Percentiles rank a stretch among this genome's conserved stretches.
phyloP scores from a whole-genome alignment of 176 grass and related monocot genomes.

The Leersia perrieri region DNA sequence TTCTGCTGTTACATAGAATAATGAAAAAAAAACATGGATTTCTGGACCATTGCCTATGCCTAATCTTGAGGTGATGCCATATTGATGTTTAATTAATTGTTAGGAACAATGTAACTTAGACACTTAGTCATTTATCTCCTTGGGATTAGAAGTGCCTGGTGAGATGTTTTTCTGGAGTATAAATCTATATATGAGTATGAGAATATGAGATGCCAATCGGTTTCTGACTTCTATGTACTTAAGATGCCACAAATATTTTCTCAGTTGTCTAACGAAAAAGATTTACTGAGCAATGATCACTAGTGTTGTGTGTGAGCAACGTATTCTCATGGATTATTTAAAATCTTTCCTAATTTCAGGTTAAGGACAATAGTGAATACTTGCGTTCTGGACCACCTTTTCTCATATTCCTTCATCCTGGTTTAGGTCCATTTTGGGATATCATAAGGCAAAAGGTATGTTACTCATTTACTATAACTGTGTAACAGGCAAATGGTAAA shows the following conservation, averaged over 20 bases:
- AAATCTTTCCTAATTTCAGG: slow-evolving; percentile 50
- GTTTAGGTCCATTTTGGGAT: slow-evolving; percentile 97
- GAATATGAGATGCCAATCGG: background rate
- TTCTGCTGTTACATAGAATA: slow-evolving; percentile 1
- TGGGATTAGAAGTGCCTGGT: background rate
- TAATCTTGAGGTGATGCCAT: background rate
- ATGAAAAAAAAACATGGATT: background rate
- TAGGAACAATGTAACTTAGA: background rate
- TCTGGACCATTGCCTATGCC: background rate
- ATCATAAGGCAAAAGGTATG: slow-evolving; percentile 86
- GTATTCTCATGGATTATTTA: slow-evolving; percentile 11
- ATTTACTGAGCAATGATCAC: background rate
- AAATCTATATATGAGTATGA: background rate
- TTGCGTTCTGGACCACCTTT: slow-evolving; percentile 67
- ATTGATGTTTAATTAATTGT: background rate
- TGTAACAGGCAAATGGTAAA: background rate
- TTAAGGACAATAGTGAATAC: slow-evolving; percentile 82
- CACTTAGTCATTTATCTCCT: background rate
- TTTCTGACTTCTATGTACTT: background rate
- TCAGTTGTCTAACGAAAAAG: background rate
- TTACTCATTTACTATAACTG: background rate
- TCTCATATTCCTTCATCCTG: slow-evolving; percentile 97
- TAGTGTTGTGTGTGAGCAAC: background rate
- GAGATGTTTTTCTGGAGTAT: background rate
- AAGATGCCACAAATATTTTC: slow-evolving; percentile 24